phyloP scores from a whole-genome alignment of 331 rosid genomes.

The Malus hybrid region DNA sequence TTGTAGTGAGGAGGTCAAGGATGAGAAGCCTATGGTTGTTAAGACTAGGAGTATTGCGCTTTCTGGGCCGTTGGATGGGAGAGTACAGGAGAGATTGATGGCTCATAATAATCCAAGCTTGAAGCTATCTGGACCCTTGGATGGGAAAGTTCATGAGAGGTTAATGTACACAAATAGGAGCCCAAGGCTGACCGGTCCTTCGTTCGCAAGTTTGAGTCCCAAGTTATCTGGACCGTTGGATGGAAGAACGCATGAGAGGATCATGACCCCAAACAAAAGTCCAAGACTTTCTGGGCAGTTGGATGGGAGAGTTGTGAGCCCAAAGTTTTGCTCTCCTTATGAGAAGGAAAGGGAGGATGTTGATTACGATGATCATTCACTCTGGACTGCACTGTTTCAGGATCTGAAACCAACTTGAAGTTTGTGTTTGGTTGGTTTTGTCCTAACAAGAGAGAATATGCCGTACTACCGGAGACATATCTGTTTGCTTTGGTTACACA shows the following conservation, averaged over 20 bases:
- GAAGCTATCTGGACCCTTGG: conserved; percentile 64
- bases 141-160: conserved; percentile 46
- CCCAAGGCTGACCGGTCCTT: conserved; percentile 20
- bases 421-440: neutral
- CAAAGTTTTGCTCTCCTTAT: conserved; percentile 31
- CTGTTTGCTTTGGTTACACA: too few species aligned
- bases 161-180: conserved; percentile 32
- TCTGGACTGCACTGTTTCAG: conserved; percentile 81
- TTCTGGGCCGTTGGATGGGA: conserved; percentile 76
- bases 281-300: conserved; percentile 26
- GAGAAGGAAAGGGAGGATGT: conserved; percentile 32
- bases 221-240: conserved; percentile 45
- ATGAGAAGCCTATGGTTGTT: conserved; percentile 19
- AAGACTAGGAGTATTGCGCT: conserved; percentile 47
- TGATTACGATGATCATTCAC: conserved; percentile 49
- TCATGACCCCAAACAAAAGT: conserved; percentile 14
- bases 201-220: conserved; percentile 37
- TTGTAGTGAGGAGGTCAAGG: conserved; percentile 18
- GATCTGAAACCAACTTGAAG: conserved; percentile 75
- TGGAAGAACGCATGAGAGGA: conserved; percentile 18
- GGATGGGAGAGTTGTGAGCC: conserved; percentile 38
- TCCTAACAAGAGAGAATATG: neutral
- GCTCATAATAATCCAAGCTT: conserved; percentile 16
- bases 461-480: too few species aligned
- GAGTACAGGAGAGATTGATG: conserved; percentile 34